These are phyloP conservation scores for Musa schizocarpa DNA, from an alignment of 176 grass and related monocot genomes.

Conservation along the genomic window DNA sequence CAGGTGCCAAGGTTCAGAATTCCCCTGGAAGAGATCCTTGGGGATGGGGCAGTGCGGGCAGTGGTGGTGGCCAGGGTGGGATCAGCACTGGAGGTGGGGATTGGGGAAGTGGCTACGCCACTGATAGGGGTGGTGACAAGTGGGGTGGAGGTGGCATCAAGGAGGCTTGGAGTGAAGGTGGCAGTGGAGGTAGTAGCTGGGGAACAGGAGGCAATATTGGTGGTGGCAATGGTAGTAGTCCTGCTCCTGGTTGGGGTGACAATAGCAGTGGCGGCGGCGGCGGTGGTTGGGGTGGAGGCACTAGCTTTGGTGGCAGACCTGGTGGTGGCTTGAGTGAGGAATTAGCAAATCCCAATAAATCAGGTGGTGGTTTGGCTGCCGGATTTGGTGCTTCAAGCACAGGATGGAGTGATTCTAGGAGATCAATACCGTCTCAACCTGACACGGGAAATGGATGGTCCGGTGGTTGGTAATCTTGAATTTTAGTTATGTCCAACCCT, in stretches of 20 bases:
- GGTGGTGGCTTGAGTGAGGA: not conserved
- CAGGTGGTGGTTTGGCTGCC: conserved; percentile 6
- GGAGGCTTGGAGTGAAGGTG: conserved; percentile 15
- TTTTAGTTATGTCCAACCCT: too few relatives aligned
- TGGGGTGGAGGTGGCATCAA: conserved; percentile 1
- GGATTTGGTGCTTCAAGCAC: conserved; percentile 10
- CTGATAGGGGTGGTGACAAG: conserved; percentile 14
- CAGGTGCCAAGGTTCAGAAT: conserved; percentile 23
- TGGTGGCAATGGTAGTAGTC: not conserved
- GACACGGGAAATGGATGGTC: too few relatives aligned
- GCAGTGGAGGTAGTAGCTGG: not conserved
- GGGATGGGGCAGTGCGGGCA: conserved; percentile 21
- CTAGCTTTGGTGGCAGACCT: too few relatives aligned
- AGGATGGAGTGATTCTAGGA: conserved; percentile 17
- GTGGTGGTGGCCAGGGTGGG: conserved; percentile 34
- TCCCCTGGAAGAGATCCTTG: conserved; percentile 28
- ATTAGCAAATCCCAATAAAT: too few relatives aligned
- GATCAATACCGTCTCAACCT: too few relatives aligned
- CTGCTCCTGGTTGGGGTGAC: not conserved
- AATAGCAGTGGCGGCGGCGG: not conserved
- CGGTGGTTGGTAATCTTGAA: too few relatives aligned
- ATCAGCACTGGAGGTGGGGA: conserved; percentile 22
- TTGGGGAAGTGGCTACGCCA: conserved; percentile 22
- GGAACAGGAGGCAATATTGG: not conserved
- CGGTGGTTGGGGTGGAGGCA: not conserved